Percentiles rank a stretch among this genome's conserved stretches.
These are phyloP conservation scores for Gynostemma pentaphyllum DNA, from an alignment of 306 rosid species.

Conservation along the genomic window DNA sequence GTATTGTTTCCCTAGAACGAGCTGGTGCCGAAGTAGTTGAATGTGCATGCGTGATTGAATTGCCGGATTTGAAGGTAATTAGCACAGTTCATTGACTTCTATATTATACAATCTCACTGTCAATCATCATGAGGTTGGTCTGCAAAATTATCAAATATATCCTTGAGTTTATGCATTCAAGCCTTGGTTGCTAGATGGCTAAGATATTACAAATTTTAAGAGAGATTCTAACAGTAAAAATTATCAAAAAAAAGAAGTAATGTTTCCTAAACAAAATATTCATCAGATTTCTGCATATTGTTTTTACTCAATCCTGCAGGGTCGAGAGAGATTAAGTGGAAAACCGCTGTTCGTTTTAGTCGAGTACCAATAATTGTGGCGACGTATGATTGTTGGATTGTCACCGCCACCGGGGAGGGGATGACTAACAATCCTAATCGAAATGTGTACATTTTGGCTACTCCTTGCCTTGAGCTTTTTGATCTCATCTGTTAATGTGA, in stretches of 20 bases:
- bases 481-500: neutral
- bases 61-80: constrained; percentile 78
- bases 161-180: too few species aligned
- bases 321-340: constrained; percentile 65
- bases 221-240: too few species aligned
- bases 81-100: neutral
- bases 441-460: neutral
- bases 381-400: neutral
- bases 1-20: constrained; percentile 44
- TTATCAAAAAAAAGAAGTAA: too few species aligned
- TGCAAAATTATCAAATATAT: too few species aligned
- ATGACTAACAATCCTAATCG: neutral
- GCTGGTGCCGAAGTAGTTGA: constrained; percentile 92
- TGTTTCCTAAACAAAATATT: too few species aligned
- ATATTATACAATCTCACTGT: too few species aligned
- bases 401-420: neutral
- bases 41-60: constrained; percentile 85
- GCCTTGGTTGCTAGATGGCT: too few species aligned
- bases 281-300: too few species aligned
- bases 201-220: too few species aligned
- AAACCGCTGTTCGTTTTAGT: constrained; percentile 67
- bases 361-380: constrained; percentile 30
- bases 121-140: too few species aligned
- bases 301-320: constrained; percentile 25
- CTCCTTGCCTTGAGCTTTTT: neutral